Base-by-base conservation (phyloP, 805 yeast genomes). In the Suhomyces xylopsoci region DNA sequence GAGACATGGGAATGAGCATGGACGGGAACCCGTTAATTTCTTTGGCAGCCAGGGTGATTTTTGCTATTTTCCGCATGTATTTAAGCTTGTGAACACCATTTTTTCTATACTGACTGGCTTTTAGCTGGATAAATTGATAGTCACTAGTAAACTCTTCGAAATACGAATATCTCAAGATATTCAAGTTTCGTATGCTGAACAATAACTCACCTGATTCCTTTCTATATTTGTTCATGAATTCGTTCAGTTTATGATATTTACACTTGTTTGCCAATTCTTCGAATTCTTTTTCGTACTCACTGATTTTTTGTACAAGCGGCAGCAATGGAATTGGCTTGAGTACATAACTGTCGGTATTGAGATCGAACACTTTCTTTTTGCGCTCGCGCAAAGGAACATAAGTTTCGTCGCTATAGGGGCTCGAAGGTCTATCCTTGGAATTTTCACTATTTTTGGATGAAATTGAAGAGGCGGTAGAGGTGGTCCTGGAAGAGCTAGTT, bases 91-190 rank as follows among this genome's bases (percentile, higher is more conserved):
- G 52, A 25, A 10, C 43, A 14, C 54, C 52, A 3, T 44, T 34
- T 14, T 49, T 49, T 22, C 42, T 51, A 36, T 19, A 15, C 28
- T 49, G 48, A 34, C 44, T 50, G 25, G 38, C 40, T 26, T 22
- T 38, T 25, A 40, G 47, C 30, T 51, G 54, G 3, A 55, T 48
- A 9, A 46, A 42, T 12, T 47, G 48, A 44, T 45, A 50, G 43
- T 60, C 57, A 34, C 42, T 28, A n/a, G 49, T 41, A 47, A 58
- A 54, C 14, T 53, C 59, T 47, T 61, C 53, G 38, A 58, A 57
- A 45, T 58, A 61, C 1, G 54, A 53, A 51, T 57, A 57, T n/a
- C 62, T 46, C 43, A 61, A 54, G 19, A 54, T 34, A 12, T 52
- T 49, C 5, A 58, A 20, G 30, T 58, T 59, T 38, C 51, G 41